phyloP scores from a whole-genome alignment of 176 grass and related monocot species.

The Triticum turgidum region DNA sequence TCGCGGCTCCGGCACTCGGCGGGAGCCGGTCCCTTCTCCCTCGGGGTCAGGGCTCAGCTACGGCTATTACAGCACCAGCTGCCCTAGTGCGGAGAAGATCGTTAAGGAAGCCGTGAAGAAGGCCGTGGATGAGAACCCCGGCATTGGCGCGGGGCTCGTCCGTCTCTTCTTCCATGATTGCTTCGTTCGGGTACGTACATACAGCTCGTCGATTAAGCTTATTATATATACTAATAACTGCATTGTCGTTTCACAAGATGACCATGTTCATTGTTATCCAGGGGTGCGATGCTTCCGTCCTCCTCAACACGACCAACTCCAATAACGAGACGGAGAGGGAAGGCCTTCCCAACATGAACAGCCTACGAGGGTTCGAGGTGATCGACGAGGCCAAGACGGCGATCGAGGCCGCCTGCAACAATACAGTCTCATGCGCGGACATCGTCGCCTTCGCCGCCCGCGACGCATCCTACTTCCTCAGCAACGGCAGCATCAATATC shows the following conservation, averaged over 20 bases:
- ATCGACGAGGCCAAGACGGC: constrained; percentile 42
- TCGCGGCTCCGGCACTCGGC: not conserved
- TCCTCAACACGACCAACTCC: not conserved
- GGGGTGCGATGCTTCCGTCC: not conserved
- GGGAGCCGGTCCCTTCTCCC: not conserved
- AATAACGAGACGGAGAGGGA: not conserved
- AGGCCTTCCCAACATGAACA: not conserved
- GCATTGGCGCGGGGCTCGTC: not conserved
- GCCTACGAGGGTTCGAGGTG: constrained; percentile 43
- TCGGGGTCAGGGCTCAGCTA: not conserved
- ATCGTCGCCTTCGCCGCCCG: not conserved
- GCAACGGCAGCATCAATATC: not conserved
- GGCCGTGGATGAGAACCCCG: not conserved
- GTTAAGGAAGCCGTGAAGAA: not conserved
- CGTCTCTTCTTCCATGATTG: not conserved
- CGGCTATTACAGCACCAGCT: not conserved
- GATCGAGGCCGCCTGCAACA: not conserved
- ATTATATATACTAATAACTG: no score
- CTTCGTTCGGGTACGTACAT: not conserved
- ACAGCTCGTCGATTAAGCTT: not conserved
- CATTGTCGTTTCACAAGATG: no score
- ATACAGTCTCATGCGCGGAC: not conserved
- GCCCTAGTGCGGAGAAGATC: not conserved
- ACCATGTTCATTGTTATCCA: not conserved
- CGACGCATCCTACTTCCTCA: not conserved